A percentile compares a stretch with the other conserved stretches of the same genome.
These are phyloP conservation scores for Penicillium sp. DNA, from an alignment of 2,329 filamentous ascomycete genomes.

Conservation along the genomic window DNA sequence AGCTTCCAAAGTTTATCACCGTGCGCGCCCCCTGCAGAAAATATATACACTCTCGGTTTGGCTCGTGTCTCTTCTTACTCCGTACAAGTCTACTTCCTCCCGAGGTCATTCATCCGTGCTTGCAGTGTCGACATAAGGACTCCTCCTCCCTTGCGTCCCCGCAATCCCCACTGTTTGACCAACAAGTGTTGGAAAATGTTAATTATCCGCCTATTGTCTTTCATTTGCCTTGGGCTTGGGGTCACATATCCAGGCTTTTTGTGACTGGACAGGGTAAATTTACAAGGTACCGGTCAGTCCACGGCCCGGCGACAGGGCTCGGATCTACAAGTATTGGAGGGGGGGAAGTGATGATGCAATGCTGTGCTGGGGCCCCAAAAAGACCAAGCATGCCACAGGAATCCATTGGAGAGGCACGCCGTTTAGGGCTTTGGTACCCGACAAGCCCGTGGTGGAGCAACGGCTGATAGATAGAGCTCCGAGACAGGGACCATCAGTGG, in stretches of 20 bases:
- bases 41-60: background rate
- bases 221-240: background rate
- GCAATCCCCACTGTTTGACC: background rate
- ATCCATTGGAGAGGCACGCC: background rate
- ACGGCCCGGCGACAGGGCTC: background rate
- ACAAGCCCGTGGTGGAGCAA: conserved; percentile 2
- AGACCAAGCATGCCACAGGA: background rate
- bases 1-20: conserved; percentile 6
- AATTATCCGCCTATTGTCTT: background rate
- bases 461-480: conserved; percentile 9
- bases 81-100: background rate
- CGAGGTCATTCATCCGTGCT: background rate
- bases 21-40: background rate
- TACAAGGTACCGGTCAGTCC: background rate
- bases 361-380: background rate
- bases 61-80: background rate
- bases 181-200: background rate
- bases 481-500: background rate
- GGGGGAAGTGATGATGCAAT: conserved; percentile 4
- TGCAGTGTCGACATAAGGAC: background rate
- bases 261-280: background rate
- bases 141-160: background rate
- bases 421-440: conserved; percentile 8
- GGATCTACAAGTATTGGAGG: background rate
- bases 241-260: background rate